phyloP scores from a whole-genome alignment of 2,329 filamentous ascomycete species.

The Aspergillus ibericus region DNA sequence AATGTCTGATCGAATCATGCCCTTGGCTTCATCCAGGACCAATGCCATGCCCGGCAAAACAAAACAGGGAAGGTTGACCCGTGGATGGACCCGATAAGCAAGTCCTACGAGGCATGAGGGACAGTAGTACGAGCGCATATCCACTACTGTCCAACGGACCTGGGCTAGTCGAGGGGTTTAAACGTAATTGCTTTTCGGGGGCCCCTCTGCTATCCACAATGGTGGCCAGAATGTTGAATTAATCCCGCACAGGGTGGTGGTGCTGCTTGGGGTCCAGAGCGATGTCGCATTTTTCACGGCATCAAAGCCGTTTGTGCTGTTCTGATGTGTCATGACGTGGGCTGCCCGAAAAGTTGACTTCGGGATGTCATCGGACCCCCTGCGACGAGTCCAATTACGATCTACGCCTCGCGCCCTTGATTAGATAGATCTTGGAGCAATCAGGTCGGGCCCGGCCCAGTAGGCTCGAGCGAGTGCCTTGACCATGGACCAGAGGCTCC shows the following conservation, averaged over 20 bases:
- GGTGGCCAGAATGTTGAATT: not conserved
- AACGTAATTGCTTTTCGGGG: not conserved
- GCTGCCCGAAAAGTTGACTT: not conserved
- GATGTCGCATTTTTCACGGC: not conserved
- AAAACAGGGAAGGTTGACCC: slow-evolving; percentile 7
- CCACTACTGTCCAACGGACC: not conserved
- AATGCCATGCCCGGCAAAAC: not conserved
- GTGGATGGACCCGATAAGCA: slow-evolving; percentile 1
- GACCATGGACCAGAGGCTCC: not conserved
- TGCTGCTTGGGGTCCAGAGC: not conserved
- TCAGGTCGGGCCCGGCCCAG: not conserved
- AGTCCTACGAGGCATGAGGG: not conserved
- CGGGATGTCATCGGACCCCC: not conserved
- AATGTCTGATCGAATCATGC: not conserved
- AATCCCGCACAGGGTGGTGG: not conserved
- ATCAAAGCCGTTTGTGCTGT: not conserved
- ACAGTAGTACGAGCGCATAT: not conserved
- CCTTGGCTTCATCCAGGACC: not conserved
- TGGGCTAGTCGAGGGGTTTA: not conserved
- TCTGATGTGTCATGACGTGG: not conserved
- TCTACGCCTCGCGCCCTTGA: not conserved
- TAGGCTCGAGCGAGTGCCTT: not conserved
- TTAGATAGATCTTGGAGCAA: not conserved
- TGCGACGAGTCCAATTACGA: not conserved
- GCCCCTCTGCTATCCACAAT: not conserved